These are phyloP conservation scores for Rhodamnia rubescens DNA, from an alignment of 345 rosid species.

Conservation along the genomic window DNA sequence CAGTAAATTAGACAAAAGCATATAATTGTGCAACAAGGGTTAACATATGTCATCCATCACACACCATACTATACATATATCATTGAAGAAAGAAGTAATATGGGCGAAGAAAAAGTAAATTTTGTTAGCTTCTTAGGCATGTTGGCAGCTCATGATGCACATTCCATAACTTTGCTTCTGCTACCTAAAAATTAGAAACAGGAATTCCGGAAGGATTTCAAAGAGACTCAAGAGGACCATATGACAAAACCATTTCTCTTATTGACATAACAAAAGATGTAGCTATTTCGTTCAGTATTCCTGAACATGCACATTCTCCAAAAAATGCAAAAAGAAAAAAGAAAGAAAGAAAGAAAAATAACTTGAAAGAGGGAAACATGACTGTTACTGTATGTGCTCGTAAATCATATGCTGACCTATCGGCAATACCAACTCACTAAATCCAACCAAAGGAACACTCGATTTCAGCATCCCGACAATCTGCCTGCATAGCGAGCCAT, in stretches of 20 bases:
- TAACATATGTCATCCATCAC: too few species aligned
- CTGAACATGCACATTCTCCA: conserved; percentile 23
- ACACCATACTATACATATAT: too few species aligned
- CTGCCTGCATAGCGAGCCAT: conserved; percentile 94
- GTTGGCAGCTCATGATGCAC: too few species aligned
- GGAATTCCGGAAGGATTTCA: background rate
- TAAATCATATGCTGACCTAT: conserved; percentile 76
- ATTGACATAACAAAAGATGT: background rate
- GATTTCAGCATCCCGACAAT: conserved; percentile 98
- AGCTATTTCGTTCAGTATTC: background rate
- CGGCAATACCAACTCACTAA: conserved; percentile 94
- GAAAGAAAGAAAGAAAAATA: too few species aligned
- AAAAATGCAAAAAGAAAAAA: conserved; percentile 6
- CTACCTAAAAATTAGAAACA: background rate
- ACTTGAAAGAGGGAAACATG: background rate
- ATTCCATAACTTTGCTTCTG: too few species aligned
- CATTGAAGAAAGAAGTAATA: too few species aligned
- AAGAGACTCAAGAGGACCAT: background rate
- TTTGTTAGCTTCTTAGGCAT: too few species aligned
- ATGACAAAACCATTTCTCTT: background rate
- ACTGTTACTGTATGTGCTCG: conserved; percentile 50
- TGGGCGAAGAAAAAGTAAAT: too few species aligned
- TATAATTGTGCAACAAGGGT: too few species aligned
- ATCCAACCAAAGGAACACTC: conserved; percentile 91
- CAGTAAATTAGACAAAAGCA: too few species aligned